A percentile compares a stretch with the other conserved stretches of the same genome.
Evolutionary conservation across 129 eudicot species (phyloP).

Genomic region (Lonicera japonica): DNA sequence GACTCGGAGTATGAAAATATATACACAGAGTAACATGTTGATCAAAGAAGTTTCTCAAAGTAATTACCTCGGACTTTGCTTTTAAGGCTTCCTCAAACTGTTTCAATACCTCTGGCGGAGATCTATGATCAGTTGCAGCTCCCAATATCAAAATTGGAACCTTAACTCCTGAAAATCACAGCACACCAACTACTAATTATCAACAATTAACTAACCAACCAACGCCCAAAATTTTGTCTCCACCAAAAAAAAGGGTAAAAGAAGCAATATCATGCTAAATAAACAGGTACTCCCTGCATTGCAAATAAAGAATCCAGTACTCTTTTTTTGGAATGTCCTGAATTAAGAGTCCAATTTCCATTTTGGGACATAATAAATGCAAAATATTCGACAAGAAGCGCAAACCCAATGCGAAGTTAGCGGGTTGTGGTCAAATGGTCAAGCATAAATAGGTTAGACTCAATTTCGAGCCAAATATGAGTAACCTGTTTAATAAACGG

Average conservation of each 20-base stretch:
- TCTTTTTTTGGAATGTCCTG: too few relatives aligned
- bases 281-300: too few relatives aligned
- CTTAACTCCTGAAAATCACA: slow-evolving; percentile 49
- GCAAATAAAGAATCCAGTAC: too few relatives aligned
- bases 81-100: slow-evolving; percentile 53
- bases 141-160: slow-evolving; percentile 64
- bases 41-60: not conserved
- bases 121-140: slow-evolving; percentile 56
- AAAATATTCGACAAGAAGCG: too few relatives aligned
- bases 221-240: not conserved
- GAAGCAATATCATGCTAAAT: not conserved
- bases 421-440: too few relatives aligned
- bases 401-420: too few relatives aligned
- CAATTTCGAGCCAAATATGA: too few relatives aligned
- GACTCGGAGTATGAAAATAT: not conserved
- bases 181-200: not conserved
- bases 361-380: too few relatives aligned
- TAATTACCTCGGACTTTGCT: slow-evolving; percentile 52
- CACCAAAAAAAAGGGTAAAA: not conserved
- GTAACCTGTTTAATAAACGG: too few relatives aligned
- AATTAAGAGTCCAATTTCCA: not conserved
- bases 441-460: too few relatives aligned
- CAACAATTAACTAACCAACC: not conserved
- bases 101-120: slow-evolving; percentile 69
- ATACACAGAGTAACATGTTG: not conserved